Evolutionary conservation across 306 rosid genomes (phyloP).

Genomic region (Senna tora): DNA sequence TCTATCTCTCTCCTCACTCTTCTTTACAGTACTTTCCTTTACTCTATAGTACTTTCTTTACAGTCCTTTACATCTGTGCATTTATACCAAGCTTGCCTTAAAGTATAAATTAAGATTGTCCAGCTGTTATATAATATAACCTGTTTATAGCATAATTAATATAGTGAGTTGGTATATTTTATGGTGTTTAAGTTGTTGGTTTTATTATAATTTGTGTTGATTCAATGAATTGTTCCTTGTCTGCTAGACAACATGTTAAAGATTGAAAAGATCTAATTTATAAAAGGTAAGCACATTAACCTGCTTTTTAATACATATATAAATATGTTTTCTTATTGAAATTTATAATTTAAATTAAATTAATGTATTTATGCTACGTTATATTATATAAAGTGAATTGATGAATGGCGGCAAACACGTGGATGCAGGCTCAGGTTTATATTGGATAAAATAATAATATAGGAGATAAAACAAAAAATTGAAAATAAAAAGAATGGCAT

Average conservation of each 20-base stretch:
- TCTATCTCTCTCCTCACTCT: no score
- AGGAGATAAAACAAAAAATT: background rate
- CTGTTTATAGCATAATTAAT: background rate
- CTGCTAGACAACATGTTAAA: conserved; percentile 4
- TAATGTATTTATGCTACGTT: background rate
- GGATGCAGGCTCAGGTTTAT: conserved; percentile 19
- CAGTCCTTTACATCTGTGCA: no score
- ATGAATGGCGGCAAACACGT: conserved; percentile 35
- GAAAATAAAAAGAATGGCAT: conserved; percentile 36
- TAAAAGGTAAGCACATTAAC: background rate
- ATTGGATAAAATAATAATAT: background rate
- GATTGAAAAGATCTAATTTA: background rate
- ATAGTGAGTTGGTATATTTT: background rate
- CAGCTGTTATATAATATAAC: background rate
- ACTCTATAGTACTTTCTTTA: no score
- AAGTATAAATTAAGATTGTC: background rate
- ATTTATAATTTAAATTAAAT: background rate
- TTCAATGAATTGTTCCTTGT: conserved; percentile 25
- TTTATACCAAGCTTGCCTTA: no score
- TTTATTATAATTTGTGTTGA: background rate
- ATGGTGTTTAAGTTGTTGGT: background rate
- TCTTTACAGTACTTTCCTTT: no score
- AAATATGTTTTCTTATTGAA: background rate
- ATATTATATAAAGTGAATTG: conserved; percentile 7
- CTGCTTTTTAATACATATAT: background rate